Evolutionary conservation across 805 yeast genomes (phyloP).

Genomic region (Brettanomyces custersianus): DNA sequence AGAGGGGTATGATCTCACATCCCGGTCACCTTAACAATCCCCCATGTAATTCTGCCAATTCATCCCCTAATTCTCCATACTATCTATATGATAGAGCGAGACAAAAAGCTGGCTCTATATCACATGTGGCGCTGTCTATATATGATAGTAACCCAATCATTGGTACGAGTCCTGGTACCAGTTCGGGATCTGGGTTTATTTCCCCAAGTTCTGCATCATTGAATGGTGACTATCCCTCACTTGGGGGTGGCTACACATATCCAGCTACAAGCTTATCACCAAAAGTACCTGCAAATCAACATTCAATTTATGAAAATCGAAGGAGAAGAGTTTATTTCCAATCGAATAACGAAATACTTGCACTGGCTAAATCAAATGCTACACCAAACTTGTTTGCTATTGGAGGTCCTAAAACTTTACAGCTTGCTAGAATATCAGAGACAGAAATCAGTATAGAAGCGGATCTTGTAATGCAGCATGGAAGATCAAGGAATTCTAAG

Average conservation of each 20-base stretch:
- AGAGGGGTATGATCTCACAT: no score
- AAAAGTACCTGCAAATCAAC: constrained; percentile 14
- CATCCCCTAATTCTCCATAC: no score
- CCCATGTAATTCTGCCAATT: no score
- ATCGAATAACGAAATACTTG: constrained; percentile 25
- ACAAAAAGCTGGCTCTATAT: no score
- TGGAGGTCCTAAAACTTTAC: constrained; percentile 35
- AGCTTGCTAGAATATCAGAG: constrained; percentile 27
- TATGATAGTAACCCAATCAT: no score
- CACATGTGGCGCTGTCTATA: no score
- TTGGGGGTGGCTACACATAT: no score
- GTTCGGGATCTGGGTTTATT: not conserved
- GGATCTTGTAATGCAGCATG: constrained; percentile 24
- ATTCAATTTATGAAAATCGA: constrained; percentile 15
- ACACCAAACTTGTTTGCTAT: constrained; percentile 28
- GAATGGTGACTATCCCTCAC: no score
- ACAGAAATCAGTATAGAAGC: constrained; percentile 23
- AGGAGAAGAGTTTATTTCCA: constrained; percentile 22
- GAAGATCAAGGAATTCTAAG: constrained; percentile 24
- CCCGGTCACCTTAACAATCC: no score
- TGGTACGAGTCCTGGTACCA: no score
- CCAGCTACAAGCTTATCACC: constrained; percentile 16
- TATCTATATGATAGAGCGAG: no score
- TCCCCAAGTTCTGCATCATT: not conserved
- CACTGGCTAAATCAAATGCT: constrained; percentile 25